These are phyloP conservation scores for Melanopsichium pennsylvanicum DNA, from an alignment of 1,284 basidiomycete genomes.

Conservation along the genomic window DNA sequence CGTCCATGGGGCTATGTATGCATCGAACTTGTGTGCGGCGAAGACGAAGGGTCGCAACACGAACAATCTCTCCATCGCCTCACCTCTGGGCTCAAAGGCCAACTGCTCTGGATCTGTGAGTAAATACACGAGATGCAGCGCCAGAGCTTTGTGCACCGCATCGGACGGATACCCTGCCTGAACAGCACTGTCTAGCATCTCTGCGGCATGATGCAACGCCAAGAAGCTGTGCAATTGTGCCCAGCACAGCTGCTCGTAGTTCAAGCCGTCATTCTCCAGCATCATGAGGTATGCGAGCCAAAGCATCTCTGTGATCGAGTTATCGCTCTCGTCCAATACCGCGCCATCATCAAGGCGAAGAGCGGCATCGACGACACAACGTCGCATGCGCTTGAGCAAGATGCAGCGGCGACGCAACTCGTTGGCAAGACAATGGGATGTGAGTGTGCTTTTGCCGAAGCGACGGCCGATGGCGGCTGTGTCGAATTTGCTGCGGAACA, in stretches of 20 bases:
- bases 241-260: conserved; percentile 50
- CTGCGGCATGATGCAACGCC: conserved; percentile 58
- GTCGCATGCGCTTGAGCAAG: conserved; percentile 51
- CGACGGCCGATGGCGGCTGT: conserved; percentile 50
- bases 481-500: conserved; percentile 60
- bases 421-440: conserved; percentile 33
- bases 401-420: conserved; percentile 51
- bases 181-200: conserved; percentile 65
- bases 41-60: conserved; percentile 70
- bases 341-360: neutral
- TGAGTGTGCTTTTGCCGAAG: conserved; percentile 43
- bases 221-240: conserved; percentile 49
- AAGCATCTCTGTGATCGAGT: conserved; percentile 49
- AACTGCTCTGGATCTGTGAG: conserved; percentile 62
- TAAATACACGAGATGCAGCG: conserved; percentile 68
- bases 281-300: conserved; percentile 60
- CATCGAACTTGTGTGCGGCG: conserved; percentile 70
- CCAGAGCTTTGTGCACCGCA: conserved; percentile 66
- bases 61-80: conserved; percentile 70
- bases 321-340: conserved; percentile 7
- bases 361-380: conserved; percentile 12
- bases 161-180: conserved; percentile 67
- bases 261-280: conserved; percentile 58
- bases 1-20: conserved; percentile 70
- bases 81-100: conserved; percentile 63